Evolutionary conservation across 1,284 basidiomycete species (phyloP).

Genomic region (Fomes fomentarius): DNA sequence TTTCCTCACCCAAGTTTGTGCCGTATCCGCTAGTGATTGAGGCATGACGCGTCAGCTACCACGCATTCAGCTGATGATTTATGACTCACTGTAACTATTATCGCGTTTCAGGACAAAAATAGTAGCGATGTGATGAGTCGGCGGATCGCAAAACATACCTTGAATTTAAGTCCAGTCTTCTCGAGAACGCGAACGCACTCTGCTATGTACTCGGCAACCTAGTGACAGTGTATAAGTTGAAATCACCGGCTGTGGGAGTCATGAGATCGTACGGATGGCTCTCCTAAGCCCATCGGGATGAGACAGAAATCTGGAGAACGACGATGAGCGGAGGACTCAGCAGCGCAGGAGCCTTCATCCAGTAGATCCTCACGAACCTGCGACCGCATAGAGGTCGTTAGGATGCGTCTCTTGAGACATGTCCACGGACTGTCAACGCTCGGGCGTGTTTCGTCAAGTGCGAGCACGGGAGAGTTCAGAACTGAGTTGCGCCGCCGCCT

Average conservation of each 20-base stretch:
- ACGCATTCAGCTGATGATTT: neutral
- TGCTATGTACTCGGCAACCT: slow-evolving; percentile 76
- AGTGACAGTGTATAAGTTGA: neutral
- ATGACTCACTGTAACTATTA: slow-evolving; percentile 76
- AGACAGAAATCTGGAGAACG: slow-evolving; percentile 73
- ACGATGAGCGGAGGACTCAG: neutral
- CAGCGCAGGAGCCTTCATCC: neutral
- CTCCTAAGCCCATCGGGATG: slow-evolving; percentile 76
- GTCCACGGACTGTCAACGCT: neutral
- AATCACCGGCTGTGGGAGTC: too few species aligned
- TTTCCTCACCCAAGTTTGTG: slow-evolving; percentile 77
- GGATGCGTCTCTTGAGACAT: neutral
- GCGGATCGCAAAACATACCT: slow-evolving; percentile 49
- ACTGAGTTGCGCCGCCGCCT: neutral
- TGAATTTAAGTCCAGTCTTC: slow-evolving; percentile 75
- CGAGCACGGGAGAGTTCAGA: neutral
- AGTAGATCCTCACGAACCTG: slow-evolving; percentile 46
- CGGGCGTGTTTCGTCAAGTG: neutral
- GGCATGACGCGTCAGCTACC: slow-evolving; percentile 3
- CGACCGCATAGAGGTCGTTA: slow-evolving; percentile 63
- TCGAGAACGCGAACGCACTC: slow-evolving; percentile 83
- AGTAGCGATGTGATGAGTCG: neutral
- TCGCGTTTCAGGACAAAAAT: neutral
- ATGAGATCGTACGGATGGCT: slow-evolving; percentile 58
- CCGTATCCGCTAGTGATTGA: slow-evolving; percentile 73